Percentiles rank a stretch among this genome's conserved stretches.
These are phyloP conservation scores for Penicillium maclennaniae DNA, from an alignment of 495 filamentous ascomycete genomes.

Conservation along the genomic window DNA sequence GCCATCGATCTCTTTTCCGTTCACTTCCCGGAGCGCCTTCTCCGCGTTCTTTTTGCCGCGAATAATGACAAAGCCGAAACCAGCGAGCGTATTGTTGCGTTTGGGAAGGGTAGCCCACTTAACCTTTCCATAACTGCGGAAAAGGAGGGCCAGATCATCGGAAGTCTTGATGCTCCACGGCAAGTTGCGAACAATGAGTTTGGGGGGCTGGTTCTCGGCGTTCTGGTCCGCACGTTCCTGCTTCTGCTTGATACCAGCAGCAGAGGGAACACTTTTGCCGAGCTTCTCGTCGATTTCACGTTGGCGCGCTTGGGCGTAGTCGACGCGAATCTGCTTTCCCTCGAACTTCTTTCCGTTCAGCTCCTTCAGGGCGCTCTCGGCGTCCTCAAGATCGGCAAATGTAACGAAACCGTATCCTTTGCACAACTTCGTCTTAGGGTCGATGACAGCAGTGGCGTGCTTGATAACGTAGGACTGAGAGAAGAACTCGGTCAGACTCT, in stretches of 20 bases:
- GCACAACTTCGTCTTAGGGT: conserved; percentile 75
- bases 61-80: conserved; percentile 91
- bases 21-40: conserved; percentile 76
- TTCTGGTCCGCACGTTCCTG: conserved; percentile 52
- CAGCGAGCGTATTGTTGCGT: conserved; percentile 64
- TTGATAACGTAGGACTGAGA: conserved; percentile 92
- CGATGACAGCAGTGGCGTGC: conserved; percentile 82
- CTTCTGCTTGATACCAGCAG: conserved; percentile 51
- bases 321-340: conserved; percentile 77
- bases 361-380: conserved; percentile 69
- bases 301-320: conserved; percentile 81
- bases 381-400: conserved; percentile 90
- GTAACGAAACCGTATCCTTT: conserved; percentile 96
- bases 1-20: conserved; percentile 88
- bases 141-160: conserved; percentile 71
- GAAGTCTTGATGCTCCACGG: conserved; percentile 92
- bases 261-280: conserved; percentile 45
- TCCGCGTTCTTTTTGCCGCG: conserved; percentile 87
- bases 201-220: conserved; percentile 61
- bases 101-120: conserved; percentile 78
- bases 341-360: conserved; percentile 69
- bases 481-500: conserved; percentile 79
- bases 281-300: conserved; percentile 57
- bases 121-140: conserved; percentile 85
- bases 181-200: conserved; percentile 90